Conservation (phyloP, 139 green algal genomes). For the Chlorella sorokiniana region DNA sequence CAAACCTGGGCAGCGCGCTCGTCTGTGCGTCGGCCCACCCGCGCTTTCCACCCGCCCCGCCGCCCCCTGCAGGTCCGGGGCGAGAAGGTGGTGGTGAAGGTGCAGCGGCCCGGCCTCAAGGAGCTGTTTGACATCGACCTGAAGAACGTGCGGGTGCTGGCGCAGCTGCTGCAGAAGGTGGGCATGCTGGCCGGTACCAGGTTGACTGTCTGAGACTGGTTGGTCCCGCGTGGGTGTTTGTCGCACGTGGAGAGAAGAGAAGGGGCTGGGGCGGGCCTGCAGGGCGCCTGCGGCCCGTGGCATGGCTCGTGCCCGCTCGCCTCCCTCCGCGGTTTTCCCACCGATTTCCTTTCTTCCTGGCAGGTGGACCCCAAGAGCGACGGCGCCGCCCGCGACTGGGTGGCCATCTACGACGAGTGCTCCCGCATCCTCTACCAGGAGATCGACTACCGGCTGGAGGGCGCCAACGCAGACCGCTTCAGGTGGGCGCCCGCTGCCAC, state of each 20-base stretch:
- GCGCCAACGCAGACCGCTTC: conserved; percentile 90
- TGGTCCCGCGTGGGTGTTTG: too few relatives aligned
- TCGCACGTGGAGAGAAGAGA: too few relatives aligned
- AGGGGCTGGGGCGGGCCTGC: too few relatives aligned
- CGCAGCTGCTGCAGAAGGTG: conserved; percentile 69
- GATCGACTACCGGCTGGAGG: conserved; percentile 96
- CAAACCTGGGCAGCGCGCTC: background rate
- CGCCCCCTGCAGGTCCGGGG: conserved; percentile 51
- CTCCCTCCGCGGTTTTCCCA: too few relatives aligned
- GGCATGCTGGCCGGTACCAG: background rate
- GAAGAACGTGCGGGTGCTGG: conserved; percentile 79
- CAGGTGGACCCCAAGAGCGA: conserved; percentile 94
- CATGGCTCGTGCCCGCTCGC: too few relatives aligned
- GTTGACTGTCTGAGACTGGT: too few relatives aligned
- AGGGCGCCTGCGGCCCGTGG: too few relatives aligned
- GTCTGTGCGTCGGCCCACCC: too few relatives aligned
- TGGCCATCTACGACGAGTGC: conserved; percentile 99
- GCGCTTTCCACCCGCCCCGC: background rate
- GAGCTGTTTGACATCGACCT: conserved; percentile 89
- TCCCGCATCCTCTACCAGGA: conserved; percentile 96
- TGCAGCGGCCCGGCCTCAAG: conserved; percentile 82
- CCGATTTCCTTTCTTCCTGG: background rate
- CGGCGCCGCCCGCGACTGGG: conserved; percentile 97
- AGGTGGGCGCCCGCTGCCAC: conserved; percentile 1
- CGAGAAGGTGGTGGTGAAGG: conserved; percentile 78